Evolutionary conservation across 2,329 filamentous ascomycete species (phyloP).

Genomic region (Pseudocercospora crystallina): DNA sequence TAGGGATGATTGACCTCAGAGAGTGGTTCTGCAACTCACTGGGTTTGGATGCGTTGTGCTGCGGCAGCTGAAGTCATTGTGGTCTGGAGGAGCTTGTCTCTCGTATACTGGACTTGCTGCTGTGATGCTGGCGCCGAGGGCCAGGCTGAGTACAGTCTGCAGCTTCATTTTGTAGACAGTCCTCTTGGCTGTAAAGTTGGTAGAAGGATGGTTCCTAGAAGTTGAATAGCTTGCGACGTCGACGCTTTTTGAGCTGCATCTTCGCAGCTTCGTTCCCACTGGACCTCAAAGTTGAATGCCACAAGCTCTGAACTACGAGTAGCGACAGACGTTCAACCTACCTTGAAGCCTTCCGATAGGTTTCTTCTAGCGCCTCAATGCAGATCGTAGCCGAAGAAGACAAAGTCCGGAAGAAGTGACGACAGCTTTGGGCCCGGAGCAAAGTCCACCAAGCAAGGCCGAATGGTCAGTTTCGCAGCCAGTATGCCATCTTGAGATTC

Average conservation of each 20-base stretch:
- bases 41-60: slow-evolving; percentile 25
- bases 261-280: neutral
- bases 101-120: slow-evolving; percentile 1
- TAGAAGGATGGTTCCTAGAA: neutral
- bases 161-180: neutral
- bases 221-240: neutral
- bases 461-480: too few relatives aligned
- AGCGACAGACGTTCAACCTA: neutral
- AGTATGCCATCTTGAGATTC: too few relatives aligned
- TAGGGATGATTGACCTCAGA: neutral
- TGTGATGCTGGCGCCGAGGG: neutral
- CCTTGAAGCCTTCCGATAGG: neutral
- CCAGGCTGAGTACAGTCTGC: neutral
- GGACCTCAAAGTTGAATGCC: too few relatives aligned
- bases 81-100: slow-evolving; percentile 13
- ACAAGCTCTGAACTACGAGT: too few relatives aligned
- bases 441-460: too few relatives aligned
- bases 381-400: neutral
- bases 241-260: neutral
- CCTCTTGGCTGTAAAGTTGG: neutral
- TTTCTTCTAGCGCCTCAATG: neutral
- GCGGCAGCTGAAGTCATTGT: slow-evolving; percentile 27
- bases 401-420: too few relatives aligned
- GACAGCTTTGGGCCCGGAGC: too few relatives aligned
- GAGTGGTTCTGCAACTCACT: neutral